Percentiles rank a stretch among this genome's conserved stretches.
Evolutionary conservation across 1,284 basidiomycete species (phyloP).

Genomic region (Leccinum cinnamomeum): DNA sequence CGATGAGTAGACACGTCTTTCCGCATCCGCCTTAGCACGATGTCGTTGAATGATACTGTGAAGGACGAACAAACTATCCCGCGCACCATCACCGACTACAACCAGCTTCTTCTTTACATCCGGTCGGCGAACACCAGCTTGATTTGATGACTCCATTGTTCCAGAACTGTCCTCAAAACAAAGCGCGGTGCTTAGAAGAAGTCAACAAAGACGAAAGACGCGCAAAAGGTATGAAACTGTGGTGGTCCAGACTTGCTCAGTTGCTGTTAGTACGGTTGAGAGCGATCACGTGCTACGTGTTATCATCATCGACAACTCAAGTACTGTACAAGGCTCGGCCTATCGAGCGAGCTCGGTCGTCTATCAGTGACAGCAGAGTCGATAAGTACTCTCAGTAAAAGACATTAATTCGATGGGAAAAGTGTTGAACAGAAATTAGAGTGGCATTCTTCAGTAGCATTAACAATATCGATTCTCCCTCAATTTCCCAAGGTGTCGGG

Average conservation of each 20-base stretch:
- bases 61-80: slow-evolving; percentile 37
- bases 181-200: background rate
- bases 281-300: slow-evolving; percentile 22
- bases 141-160: slow-evolving; percentile 30
- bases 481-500: background rate
- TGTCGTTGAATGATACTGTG: slow-evolving; percentile 30
- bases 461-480: background rate
- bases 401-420: background rate
- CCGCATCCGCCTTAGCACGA: slow-evolving; percentile 65
- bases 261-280: background rate
- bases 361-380: background rate
- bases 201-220: background rate
- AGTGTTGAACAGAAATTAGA: background rate
- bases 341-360: background rate
- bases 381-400: background rate
- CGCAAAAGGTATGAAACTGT: background rate
- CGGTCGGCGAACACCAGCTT: slow-evolving; percentile 48
- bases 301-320: background rate
- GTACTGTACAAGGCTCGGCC: background rate
- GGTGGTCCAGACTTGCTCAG: slow-evolving; percentile 4
- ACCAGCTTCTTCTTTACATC: slow-evolving; percentile 89
- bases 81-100: slow-evolving; percentile 85
- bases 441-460: background rate
- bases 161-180: background rate
- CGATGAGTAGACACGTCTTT: slow-evolving; percentile 91